Conservation (phyloP, 768 basidiomycete genomes). For the Agaricus blazei region DNA sequence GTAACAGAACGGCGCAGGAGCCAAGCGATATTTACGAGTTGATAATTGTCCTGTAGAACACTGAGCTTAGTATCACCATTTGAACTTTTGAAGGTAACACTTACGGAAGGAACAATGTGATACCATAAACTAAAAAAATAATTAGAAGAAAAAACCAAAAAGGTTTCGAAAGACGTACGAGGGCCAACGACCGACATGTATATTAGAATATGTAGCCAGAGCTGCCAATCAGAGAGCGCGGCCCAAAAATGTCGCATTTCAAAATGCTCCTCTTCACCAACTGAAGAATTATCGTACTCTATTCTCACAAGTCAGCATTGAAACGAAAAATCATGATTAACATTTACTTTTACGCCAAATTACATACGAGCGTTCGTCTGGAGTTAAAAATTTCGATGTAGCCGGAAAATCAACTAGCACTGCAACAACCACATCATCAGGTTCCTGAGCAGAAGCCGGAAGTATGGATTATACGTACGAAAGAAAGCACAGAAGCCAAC, state of each 20-base stretch:
- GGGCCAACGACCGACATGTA: slow-evolving; percentile 57
- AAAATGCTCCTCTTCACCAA: slow-evolving; percentile 60
- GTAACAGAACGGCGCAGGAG: neutral
- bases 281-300: slow-evolving; percentile 54
- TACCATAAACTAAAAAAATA: slow-evolving; percentile 50
- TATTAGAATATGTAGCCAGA: slow-evolving; percentile 47
- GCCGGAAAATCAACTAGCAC: slow-evolving; percentile 59
- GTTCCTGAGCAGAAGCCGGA: neutral
- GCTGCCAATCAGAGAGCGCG: slow-evolving; percentile 62
- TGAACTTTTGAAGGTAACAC: slow-evolving; percentile 15
- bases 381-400: slow-evolving; percentile 58
- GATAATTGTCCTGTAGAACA: slow-evolving; percentile 51
- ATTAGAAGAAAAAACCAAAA: neutral
- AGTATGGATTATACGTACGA: slow-evolving; percentile 23
- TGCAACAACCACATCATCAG: slow-evolving; percentile 15
- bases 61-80: neutral
- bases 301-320: neutral
- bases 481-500: slow-evolving; percentile 51
- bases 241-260: slow-evolving; percentile 46
- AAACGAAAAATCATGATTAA: neutral
- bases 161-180: slow-evolving; percentile 34
- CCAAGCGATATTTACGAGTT: slow-evolving; percentile 27
- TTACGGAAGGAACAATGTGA: slow-evolving; percentile 67
- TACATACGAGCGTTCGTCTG: slow-evolving; percentile 52
- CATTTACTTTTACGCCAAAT: slow-evolving; percentile 50